These are phyloP conservation scores for Saturnispora serradocipensis DNA, from an alignment of 805 yeast species.

Conservation along the genomic window DNA sequence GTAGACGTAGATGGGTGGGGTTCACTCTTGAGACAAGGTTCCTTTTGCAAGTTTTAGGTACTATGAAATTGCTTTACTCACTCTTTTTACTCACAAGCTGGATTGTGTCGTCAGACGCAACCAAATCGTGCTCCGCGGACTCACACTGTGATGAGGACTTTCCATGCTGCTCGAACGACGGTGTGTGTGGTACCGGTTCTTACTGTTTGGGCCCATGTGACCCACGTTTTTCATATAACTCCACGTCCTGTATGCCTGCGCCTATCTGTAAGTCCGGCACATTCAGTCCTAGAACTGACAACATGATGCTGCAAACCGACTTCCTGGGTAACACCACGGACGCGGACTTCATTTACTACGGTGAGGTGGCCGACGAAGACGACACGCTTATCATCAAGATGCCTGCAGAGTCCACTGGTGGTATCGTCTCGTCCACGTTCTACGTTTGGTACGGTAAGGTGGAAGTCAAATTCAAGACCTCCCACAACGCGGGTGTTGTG, in stretches of 20 bases:
- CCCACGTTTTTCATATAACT: slow-evolving; percentile 55
- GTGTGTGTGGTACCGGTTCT: slow-evolving; percentile 34
- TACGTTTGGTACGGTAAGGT: slow-evolving; percentile 87
- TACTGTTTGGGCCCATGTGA: slow-evolving; percentile 86
- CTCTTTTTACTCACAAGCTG: background rate
- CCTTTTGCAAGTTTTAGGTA: background rate
- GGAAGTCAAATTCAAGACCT: slow-evolving; percentile 57
- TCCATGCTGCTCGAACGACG: slow-evolving; percentile 84
- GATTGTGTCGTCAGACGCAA: slow-evolving; percentile 1
- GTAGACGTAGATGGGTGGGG: background rate
- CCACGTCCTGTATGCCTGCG: slow-evolving; percentile 75
- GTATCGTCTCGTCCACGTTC: slow-evolving; percentile 70
- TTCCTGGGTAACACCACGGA: slow-evolving; percentile 61
- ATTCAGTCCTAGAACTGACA: slow-evolving; percentile 33
- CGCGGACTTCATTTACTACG: slow-evolving; percentile 63
- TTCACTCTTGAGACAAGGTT: background rate
- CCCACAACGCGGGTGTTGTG: slow-evolving; percentile 72
- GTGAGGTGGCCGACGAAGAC: slow-evolving; percentile 46
- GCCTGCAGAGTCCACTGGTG: slow-evolving; percentile 68
- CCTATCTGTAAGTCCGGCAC: slow-evolving; percentile 55
- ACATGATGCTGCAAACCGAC: slow-evolving; percentile 18
- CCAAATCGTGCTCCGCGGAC: slow-evolving; percentile 42
- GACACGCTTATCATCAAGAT: slow-evolving; percentile 59
- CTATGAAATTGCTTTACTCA: background rate
- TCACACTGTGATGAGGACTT: slow-evolving; percentile 43